phyloP scores from a whole-genome alignment of 495 filamentous ascomycete genomes.

The Neurospora sp. region DNA sequence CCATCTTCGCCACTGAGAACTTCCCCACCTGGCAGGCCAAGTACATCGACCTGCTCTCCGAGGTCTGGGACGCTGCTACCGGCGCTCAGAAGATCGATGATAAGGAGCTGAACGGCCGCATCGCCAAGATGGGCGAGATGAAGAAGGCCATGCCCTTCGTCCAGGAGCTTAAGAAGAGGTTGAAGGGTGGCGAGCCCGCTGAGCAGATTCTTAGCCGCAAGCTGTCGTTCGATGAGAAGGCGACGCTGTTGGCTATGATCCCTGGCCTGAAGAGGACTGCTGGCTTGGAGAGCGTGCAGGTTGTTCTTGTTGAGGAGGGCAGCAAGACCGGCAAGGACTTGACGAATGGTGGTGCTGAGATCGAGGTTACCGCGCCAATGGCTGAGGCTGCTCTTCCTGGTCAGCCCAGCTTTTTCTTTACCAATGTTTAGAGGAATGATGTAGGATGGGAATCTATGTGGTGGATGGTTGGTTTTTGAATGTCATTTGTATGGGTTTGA shows the following conservation, averaged over 20 bases:
- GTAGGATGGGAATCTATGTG: not conserved
- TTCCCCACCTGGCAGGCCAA: conserved; percentile 87
- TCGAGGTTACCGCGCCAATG: conserved; percentile 43
- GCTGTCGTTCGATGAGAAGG: conserved; percentile 75
- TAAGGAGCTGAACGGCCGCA: conserved; percentile 62
- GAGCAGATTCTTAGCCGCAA: conserved; percentile 67
- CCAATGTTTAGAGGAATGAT: conserved; percentile 44
- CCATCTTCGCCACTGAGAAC: conserved; percentile 65
- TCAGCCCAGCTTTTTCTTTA: conserved; percentile 64
- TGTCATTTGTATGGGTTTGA: not conserved
- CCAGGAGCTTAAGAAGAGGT: conserved; percentile 70
- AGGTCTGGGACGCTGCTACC: conserved; percentile 35
- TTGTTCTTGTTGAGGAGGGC: conserved; percentile 59
- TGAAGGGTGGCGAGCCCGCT: conserved; percentile 48
- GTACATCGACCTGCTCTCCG: conserved; percentile 73
- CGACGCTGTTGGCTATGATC: conserved; percentile 43
- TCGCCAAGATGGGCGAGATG: conserved; percentile 72
- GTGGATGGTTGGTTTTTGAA: not conserved
- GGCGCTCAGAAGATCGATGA: conserved; percentile 51
- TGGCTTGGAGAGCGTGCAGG: conserved; percentile 50
- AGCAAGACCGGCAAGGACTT: conserved; percentile 51
- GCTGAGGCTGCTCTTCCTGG: conserved; percentile 72
- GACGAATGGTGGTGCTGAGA: conserved; percentile 36
- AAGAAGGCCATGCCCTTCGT: conserved; percentile 99
- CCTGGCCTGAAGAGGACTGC: conserved; percentile 47